Conservation (phyloP, 306 rosid species). For the Hylodesmum podocarpum region DNA sequence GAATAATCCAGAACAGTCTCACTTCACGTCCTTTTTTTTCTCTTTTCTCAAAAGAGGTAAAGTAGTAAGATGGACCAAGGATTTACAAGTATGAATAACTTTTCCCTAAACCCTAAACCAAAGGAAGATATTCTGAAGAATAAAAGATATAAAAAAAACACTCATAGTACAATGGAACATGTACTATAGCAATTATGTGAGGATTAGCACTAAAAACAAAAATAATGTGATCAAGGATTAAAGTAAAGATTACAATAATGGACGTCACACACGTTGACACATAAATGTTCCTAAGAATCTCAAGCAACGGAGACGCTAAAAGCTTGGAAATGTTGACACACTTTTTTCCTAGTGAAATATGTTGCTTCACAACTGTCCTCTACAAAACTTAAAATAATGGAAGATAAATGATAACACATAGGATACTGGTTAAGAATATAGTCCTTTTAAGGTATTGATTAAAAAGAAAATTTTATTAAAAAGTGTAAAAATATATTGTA, state of each 20-base stretch:
- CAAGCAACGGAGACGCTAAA: constrained; percentile 1
- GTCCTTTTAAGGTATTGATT: too few species aligned
- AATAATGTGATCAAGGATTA: neutral
- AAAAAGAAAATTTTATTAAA: too few species aligned
- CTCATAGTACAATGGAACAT: neutral
- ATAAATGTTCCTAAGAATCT: constrained; percentile 12
- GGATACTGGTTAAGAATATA: too few species aligned
- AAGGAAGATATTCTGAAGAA: constrained; percentile 13
- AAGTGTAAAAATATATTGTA: too few species aligned
- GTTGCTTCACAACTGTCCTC: constrained; percentile 35
- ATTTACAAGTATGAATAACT: neutral
- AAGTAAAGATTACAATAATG: constrained; percentile 4
- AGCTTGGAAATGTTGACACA: constrained; percentile 11
- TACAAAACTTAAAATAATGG: too few species aligned
- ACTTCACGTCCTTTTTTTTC: neutral
- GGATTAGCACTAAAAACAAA: constrained; percentile 9
- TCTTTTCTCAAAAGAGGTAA: neutral
- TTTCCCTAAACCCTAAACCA: neutral
- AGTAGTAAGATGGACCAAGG: neutral
- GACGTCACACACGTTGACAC: constrained; percentile 1
- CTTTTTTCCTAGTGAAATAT: constrained; percentile 3
- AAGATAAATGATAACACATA: too few species aligned
- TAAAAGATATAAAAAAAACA: neutral
- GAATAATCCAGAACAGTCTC: neutral
- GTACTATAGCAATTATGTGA: neutral